phyloP scores from a whole-genome alignment of 1,284 basidiomycete species.

The Pholiota adiposa region DNA sequence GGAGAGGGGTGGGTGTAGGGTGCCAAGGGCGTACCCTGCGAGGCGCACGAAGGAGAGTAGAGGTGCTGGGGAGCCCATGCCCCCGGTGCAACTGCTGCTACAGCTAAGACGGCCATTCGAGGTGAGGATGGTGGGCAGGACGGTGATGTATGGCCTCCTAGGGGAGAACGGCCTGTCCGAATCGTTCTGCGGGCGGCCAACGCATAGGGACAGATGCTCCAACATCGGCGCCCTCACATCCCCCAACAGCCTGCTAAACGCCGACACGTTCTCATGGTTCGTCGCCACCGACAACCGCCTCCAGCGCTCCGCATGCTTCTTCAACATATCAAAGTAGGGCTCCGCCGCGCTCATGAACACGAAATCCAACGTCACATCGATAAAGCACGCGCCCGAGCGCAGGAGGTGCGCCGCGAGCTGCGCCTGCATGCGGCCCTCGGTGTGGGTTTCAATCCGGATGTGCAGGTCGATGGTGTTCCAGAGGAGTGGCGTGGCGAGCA shows the following conservation, averaged over 20 bases:
- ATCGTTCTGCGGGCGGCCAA: slow-evolving; percentile 30
- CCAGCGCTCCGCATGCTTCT: slow-evolving; percentile 40
- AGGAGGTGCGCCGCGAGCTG: slow-evolving; percentile 35
- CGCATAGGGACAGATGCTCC: slow-evolving; percentile 41
- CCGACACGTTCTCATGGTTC: slow-evolving; percentile 23
- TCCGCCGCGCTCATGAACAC: slow-evolving; percentile 23
- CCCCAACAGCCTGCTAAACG: slow-evolving; percentile 31
- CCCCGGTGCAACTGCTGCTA: background rate
- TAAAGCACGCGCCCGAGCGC: slow-evolving; percentile 36
- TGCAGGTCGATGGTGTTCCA: slow-evolving; percentile 43
- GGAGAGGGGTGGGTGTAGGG: slow-evolving; percentile 39
- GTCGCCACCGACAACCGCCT: slow-evolving; percentile 37
- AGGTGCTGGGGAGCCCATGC: slow-evolving; percentile 36
- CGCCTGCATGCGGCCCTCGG: slow-evolving; percentile 13
- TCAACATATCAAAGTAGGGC: slow-evolving; percentile 30
- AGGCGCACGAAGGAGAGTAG: slow-evolving; percentile 41
- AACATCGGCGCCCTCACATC: slow-evolving; percentile 34
- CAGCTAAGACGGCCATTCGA: background rate
- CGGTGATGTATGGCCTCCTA: slow-evolving; percentile 29
- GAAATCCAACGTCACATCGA: slow-evolving; percentile 38
- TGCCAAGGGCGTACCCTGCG: slow-evolving; percentile 42
- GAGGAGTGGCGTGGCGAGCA: slow-evolving; percentile 39
- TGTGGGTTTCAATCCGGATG: slow-evolving; percentile 23
- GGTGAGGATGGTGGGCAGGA: slow-evolving; percentile 34
- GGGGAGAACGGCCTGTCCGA: slow-evolving; percentile 25